Evolutionary conservation across 179 eudicot genomes (phyloP), one percentile per base, ranked within the genome.

Genomic region (Corrigiola litoralis): DNA sequence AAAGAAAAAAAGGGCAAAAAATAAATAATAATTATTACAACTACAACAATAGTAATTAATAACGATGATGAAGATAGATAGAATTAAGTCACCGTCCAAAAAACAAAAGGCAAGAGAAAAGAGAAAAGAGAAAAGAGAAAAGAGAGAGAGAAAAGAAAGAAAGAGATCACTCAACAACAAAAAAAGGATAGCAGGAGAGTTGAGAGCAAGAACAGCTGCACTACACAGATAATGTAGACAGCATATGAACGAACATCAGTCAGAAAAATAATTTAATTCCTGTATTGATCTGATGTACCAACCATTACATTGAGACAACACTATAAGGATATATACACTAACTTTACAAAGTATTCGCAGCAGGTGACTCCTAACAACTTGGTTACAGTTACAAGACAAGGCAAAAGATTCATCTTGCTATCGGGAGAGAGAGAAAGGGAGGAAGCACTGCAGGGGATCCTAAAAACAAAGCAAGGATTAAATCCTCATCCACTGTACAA

Each of bases 401-500:
- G 75, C 75, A 73, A 56, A 72, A 67, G 65, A 62, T 68, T 61
- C 68, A 67, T 52, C 74, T 46, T 34, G 51, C 79, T 71, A 58
- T 63, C 59, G 33, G 29, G n/a, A n/a, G 23, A 37, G 37, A 57
- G 23, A 46, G 18, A 66, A 24, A 70, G 42, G 61, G 62, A 50
- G 60, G 42, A 36, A 67, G 47, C 69, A 76, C 50, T 37, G 75
- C 53, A 36, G 68, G 73, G 68, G 73, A 76, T 72, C 63, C 73
- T 58, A 52, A 65, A 72, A 54, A 77, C 79, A 58, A 49, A 68
- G 63, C 66, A 70, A 66, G 74, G 65, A 74, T 72, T 72, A 72
- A 78, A 65, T 72, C 70, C 81, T 76, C 75, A 72, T 73, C 85
- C 82, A 82, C 90, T 86, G 77, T 85, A 86, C 94, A 88, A 42